Evolutionary conservation across 768 basidiomycete species (phyloP), one percentile per base, ranked within the genome.

Genomic region (Tricholomella constricta): DNA sequence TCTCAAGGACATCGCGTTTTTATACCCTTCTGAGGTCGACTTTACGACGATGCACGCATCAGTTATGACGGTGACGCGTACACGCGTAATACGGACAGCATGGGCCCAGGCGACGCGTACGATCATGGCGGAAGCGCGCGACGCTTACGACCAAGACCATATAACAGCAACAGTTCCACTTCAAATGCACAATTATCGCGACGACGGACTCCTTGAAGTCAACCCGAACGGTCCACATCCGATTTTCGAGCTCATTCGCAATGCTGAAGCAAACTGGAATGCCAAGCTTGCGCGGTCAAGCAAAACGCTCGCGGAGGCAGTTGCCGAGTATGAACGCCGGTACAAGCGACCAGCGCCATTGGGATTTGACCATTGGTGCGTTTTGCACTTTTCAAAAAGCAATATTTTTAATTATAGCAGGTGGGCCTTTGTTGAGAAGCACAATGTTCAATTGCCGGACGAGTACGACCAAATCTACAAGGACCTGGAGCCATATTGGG

Each of bases 301-400:
- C 69, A 83, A 76, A 59, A 88, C 88, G 0, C 73, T 97, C n/a
- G 72, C 74, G 26, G 77, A 87, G 49, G 94, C 94, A 1, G 89
- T 87, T 0, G 67, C 68, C 11, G 91, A 94, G 68, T 97, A 98
- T 70, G 77, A 77, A 48, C 75, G 79, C 35, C 76, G 93, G 60
- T 95, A 94, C 68, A 75, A 73, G 20, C 78, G 89, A 41, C 71
- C 79, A 34, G 94, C 94, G 0, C 94, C 95, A 0, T 75, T 76
- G 37, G 94, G 95, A 0, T 97, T 96, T 60, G 91, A 91, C 63
- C 71, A 79, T 31, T 95, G 94, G 94, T 92, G 77, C 72, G 68
- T 41, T n/a, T 17, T 7, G 17, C 7, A 12, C 9, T 69, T 31
- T 25, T 40, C 8, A 14, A 1, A n/a, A 43, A 4, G 12, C 31